Evolutionary conservation across 2,329 filamentous ascomycete species (phyloP).

Genomic region (Fusarium concolor): DNA sequence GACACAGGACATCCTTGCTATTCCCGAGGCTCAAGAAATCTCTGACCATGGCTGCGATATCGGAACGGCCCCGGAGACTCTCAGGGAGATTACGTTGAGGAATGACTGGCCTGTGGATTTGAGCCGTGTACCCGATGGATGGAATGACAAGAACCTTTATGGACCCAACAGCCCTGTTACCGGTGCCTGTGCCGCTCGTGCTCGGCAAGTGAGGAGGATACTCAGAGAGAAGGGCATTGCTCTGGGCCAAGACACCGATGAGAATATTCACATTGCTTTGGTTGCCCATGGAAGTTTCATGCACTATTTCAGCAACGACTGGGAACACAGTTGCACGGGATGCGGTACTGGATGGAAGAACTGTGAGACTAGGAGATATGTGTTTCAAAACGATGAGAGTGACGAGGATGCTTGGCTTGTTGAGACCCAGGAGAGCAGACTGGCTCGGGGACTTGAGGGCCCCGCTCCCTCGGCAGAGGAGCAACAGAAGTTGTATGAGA

Average conservation of each 20-base stretch:
- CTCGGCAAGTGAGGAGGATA: slow-evolving; percentile 27
- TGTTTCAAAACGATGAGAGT: slow-evolving; percentile 15
- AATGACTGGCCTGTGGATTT: slow-evolving; percentile 33
- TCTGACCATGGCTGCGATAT: slow-evolving; percentile 34
- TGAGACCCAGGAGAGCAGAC: slow-evolving; percentile 30
- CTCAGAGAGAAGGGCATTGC: slow-evolving; percentile 19
- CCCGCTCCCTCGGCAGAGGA: slow-evolving; percentile 24
- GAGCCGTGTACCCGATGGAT: slow-evolving; percentile 16
- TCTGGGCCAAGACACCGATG: not conserved
- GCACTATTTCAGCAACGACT: slow-evolving; percentile 38
- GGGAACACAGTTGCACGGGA: slow-evolving; percentile 17
- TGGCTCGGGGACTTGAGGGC: slow-evolving; percentile 3
- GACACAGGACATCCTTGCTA: slow-evolving; percentile 21
- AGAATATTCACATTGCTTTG: slow-evolving; percentile 32
- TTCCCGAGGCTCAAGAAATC: slow-evolving; percentile 36
- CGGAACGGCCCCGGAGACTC: slow-evolving; percentile 2
- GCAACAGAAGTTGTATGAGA: slow-evolving; percentile 22
- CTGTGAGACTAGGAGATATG: slow-evolving; percentile 32
- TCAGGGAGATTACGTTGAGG: not conserved
- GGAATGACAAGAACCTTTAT: slow-evolving; percentile 30
- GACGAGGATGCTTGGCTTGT: slow-evolving; percentile 36
- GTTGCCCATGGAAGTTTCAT: slow-evolving; percentile 36
- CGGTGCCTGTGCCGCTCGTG: slow-evolving; percentile 20
- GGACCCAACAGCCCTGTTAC: slow-evolving; percentile 35
- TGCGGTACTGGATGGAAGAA: slow-evolving; percentile 34